Evolutionary conservation across 257 asterid genomes (phyloP).

Genomic region (Voacanga thouarsii): DNA sequence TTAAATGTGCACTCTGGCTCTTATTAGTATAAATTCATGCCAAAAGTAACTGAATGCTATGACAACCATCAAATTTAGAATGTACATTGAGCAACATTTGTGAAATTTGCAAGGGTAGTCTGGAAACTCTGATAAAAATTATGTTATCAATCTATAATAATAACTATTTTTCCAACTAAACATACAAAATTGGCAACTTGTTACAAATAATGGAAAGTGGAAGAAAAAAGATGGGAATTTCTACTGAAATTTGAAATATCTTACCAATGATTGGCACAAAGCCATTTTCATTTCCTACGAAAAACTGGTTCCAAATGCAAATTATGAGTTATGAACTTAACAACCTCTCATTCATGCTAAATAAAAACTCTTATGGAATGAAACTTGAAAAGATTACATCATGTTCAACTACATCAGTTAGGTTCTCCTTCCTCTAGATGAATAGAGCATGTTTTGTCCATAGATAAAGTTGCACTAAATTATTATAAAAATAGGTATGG

Average conservation of each 20-base stretch:
- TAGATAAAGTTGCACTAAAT: neutral
- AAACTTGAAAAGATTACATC: neutral
- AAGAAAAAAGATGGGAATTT: neutral
- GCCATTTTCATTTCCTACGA: too few relatives aligned
- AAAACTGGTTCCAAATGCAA: neutral
- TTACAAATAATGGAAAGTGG: neutral
- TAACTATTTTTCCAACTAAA: neutral
- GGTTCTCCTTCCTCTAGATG: too few relatives aligned
- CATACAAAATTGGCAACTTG: neutral
- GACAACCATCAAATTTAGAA: neutral
- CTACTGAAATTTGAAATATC: neutral
- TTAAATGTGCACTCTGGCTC: slow-evolving; percentile 1
- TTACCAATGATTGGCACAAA: too few relatives aligned
- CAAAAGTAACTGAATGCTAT: neutral
- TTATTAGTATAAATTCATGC: neutral
- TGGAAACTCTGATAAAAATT: slow-evolving; percentile 9
- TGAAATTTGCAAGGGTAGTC: slow-evolving; percentile 13
- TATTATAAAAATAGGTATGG: too few relatives aligned
- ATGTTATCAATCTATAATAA: neutral
- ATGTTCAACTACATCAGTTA: neutral
- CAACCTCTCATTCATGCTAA: neutral
- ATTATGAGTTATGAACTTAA: neutral
- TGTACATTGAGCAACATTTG: slow-evolving; percentile 12
- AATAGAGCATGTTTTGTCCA: too few relatives aligned
- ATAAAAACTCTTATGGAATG: too few relatives aligned